phyloP scores from a whole-genome alignment of 257 asterid species.

The Solanum bulbocastanum region DNA sequence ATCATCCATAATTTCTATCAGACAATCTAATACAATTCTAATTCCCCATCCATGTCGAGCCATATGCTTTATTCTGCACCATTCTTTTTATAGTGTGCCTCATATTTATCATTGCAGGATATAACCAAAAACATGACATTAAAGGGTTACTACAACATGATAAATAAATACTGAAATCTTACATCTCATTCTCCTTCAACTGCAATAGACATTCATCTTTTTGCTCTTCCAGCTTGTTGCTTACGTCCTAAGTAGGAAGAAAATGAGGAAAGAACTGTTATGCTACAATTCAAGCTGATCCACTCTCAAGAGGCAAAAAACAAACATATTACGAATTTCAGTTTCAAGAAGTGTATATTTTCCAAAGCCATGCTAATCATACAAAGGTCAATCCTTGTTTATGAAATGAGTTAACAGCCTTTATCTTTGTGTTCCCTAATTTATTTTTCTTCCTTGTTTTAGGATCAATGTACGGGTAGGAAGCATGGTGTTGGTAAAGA shows the following conservation, averaged over 20 bases:
- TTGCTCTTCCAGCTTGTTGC: constrained; percentile 92
- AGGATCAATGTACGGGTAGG: neutral
- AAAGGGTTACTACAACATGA: neutral
- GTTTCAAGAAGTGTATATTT: neutral
- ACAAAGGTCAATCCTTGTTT: neutral
- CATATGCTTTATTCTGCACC: neutral
- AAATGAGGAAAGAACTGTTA: neutral
- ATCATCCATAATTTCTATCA: neutral
- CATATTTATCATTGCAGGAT: neutral
- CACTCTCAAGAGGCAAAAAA: neutral
- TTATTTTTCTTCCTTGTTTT: neutral
- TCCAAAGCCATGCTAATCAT: neutral
- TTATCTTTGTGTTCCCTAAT: neutral
- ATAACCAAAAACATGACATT: neutral
- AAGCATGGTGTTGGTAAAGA: neutral
- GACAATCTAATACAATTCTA: neutral
- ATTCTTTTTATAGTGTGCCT: neutral
- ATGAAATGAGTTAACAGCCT: neutral
- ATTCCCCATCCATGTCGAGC: neutral
- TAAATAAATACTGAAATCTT: constrained; percentile 23
- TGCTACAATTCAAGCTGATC: neutral
- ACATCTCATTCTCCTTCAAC: constrained; percentile 96
- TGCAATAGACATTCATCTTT: constrained; percentile 85
- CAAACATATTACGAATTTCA: neutral
- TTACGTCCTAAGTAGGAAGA: constrained; percentile 53